A percentile compares a stretch with the other conserved stretches of the same genome.
Conservation (phyloP, 2,329 filamentous ascomycete species). For the Colletotrichum chrysophilum region DNA sequence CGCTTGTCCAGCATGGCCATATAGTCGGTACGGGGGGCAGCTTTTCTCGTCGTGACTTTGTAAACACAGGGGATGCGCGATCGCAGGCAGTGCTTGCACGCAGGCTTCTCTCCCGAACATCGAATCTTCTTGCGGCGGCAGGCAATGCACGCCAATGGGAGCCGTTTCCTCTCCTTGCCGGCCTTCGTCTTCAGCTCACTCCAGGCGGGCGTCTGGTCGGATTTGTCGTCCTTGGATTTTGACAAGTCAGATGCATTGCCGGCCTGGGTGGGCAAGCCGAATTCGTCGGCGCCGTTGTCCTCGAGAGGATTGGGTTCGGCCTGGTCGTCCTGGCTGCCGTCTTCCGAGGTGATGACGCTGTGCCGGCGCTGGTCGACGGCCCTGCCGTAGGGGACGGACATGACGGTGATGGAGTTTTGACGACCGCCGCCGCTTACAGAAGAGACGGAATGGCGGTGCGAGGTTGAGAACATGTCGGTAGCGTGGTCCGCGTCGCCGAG, state of each 20-base stretch:
- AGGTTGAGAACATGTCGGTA: conserved; percentile 34
- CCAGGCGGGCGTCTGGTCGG: conserved; percentile 70
- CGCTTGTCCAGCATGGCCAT: conserved; percentile 99
- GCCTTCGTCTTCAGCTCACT: conserved; percentile 89
- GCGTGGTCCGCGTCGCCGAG: conserved; percentile 37
- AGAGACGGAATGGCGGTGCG: conserved; percentile 36
- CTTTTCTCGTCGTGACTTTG: conserved; percentile 94
- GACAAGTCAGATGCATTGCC: conserved; percentile 60
- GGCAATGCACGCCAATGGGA: conserved; percentile 93
- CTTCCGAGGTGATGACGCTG: conserved; percentile 49
- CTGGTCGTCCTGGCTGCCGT: conserved; percentile 46
- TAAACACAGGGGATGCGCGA: conserved; percentile 96
- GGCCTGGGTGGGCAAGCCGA: conserved; percentile 54
- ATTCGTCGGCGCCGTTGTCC: conserved; percentile 63
- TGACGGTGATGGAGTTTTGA: conserved; percentile 40
- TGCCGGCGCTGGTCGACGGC: conserved; percentile 29
- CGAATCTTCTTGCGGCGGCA: conserved; percentile 97
- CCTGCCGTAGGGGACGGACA: conserved; percentile 27
- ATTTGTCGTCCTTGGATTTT: conserved; percentile 62
- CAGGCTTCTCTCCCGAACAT: conserved; percentile 96
- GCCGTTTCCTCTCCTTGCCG: conserved; percentile 91
- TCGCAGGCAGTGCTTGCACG: conserved; percentile 93
- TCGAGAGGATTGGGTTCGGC: conserved; percentile 54
- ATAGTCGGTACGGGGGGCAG: conserved; percentile 93
- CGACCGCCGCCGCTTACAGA: conserved; percentile 39